These are phyloP conservation scores for Clitocybe nebularis DNA, from an alignment of 1,284 basidiomycete genomes.

Conservation along the genomic window DNA sequence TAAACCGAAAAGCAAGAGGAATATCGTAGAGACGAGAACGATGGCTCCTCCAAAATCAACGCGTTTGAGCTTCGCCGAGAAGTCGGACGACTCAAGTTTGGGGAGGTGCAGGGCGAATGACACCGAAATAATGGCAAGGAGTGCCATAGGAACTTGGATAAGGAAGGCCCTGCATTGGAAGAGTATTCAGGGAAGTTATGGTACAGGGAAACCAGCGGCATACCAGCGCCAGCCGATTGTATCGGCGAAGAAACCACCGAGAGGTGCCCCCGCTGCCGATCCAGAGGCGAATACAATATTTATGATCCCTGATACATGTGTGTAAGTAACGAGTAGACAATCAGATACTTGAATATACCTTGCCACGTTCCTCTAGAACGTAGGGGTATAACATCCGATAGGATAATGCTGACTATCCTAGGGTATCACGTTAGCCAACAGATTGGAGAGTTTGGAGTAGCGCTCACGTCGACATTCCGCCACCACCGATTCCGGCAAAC, in stretches of 20 bases:
- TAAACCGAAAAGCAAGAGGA: constrained; percentile 51
- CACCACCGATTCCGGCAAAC: constrained; percentile 59
- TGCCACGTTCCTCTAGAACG: constrained; percentile 61
- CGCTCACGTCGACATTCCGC: constrained; percentile 59
- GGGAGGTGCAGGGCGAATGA: constrained; percentile 47
- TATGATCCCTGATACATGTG: constrained; percentile 36
- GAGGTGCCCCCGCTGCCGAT: constrained; percentile 51
- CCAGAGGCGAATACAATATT: constrained; percentile 57
- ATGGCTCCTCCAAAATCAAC: constrained; percentile 57
- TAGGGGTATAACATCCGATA: constrained; percentile 59
- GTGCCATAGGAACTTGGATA: constrained; percentile 50
- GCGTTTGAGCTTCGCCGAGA: constrained; percentile 46
- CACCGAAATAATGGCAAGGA: constrained; percentile 52
- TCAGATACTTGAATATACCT: constrained; percentile 29
- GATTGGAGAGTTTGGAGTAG: background rate
- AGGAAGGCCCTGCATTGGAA: constrained; percentile 45
- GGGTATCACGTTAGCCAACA: background rate
- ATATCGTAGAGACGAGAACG: constrained; percentile 46
- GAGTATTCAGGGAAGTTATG: background rate
- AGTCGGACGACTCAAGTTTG: constrained; percentile 30
- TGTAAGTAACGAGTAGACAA: background rate
- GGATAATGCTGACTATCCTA: constrained; percentile 57
- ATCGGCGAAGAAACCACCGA: constrained; percentile 57
- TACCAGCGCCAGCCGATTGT: constrained; percentile 65
- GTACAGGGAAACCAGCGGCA: too few relatives aligned